Evolutionary conservation across 192 early-diverging fungal species (phyloP).

Genomic region (Rhizophagus clarus): DNA sequence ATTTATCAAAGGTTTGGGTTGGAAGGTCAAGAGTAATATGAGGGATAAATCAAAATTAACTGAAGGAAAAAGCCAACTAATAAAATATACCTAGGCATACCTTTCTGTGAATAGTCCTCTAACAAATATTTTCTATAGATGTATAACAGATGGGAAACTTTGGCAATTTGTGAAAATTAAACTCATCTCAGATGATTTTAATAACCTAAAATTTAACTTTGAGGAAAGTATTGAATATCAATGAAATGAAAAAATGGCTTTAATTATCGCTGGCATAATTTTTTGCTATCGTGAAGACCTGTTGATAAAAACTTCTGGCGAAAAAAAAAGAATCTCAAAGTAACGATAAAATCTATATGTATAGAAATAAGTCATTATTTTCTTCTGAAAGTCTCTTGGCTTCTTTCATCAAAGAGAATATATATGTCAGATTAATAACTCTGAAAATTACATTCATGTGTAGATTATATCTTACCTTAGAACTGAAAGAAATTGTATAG

Average conservation of each 20-base stretch:
- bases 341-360: conserved; percentile 21
- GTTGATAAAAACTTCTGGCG: conserved; percentile 3
- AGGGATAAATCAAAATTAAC: neutral
- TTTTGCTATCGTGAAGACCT: neutral
- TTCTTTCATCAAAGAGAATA: conserved; percentile 20
- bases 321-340: conserved; percentile 28
- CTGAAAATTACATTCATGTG: conserved; percentile 26
- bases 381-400: conserved; percentile 32
- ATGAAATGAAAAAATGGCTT: neutral
- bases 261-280: conserved; percentile 17
- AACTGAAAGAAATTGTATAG: conserved; percentile 22
- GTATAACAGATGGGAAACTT: conserved; percentile 22
- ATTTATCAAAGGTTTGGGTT: neutral
- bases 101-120: conserved; percentile 3
- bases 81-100: conserved; percentile 24
- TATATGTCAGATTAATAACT: conserved; percentile 27
- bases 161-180: conserved; percentile 20
- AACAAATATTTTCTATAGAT: conserved; percentile 25
- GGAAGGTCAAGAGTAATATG: conserved; percentile 23
- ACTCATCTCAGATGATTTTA: neutral
- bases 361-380: conserved; percentile 24
- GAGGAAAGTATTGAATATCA: conserved; percentile 6
- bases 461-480: conserved; percentile 24
- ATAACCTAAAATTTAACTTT: conserved; percentile 14
- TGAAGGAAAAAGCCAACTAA: conserved; percentile 19